Evolutionary conservation across 768 basidiomycete genomes (phyloP), one percentile per base, ranked within the genome.

Genomic region (Mycena vulgaris): DNA sequence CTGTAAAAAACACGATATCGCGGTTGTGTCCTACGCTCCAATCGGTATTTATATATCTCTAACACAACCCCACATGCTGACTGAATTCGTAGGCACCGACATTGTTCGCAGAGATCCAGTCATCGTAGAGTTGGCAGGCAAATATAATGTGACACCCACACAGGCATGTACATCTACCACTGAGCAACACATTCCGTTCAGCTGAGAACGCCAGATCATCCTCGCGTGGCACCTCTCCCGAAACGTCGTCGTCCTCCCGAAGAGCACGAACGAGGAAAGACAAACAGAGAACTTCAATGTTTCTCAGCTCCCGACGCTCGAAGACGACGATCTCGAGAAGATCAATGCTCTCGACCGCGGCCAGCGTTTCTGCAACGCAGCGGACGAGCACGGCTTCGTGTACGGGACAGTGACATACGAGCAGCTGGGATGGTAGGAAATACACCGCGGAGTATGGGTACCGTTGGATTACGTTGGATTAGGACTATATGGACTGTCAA

Each of bases 271-370:
- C 19, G 60, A 63, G 23, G 65, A 59, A 30, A 47, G 48, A 5
- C 72, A 73, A 23, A 70, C 52, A 52, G 72, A 73, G 51, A 73
- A 73, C 30, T 53, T 63, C 56, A 64, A 73, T 35, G 69, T 70
- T 16, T 39, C 39, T 4, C 42, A 87, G 78, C 78, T 88, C 3
- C 72, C 83, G 21, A 77, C 78, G 28, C 75, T 84, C 5, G 74
- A 76, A 21, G 68, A 72, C n/a, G 84, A 84, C 40, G 88, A 90
- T 62, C 76, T 89, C 33, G 73, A 83, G 35, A 80, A 77, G 60
- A 85, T 91, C 60, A 80, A 81, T 63, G 77, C 66, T 0, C 74
- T 91, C 58, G 85, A 90, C 77, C 78, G 81, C 30, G 80, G 82
- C 8, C 73, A 82, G 72, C 80, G 78, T 68, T 76, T 78, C 64